Base-by-base conservation (phyloP, 2,329 filamentous ascomycete genomes). In the Ilyonectria sp. region DNA sequence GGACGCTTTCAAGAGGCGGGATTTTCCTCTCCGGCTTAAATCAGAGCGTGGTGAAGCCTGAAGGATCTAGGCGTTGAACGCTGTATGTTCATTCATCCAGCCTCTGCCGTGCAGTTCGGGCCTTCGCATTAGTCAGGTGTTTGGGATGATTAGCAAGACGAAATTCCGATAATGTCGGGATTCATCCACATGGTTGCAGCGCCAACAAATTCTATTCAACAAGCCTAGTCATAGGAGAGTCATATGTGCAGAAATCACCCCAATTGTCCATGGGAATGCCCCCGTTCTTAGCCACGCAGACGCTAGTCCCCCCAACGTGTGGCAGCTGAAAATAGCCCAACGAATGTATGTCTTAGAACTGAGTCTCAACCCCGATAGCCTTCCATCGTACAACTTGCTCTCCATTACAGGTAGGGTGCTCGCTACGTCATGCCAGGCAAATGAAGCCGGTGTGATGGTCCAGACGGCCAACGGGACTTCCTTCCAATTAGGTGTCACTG, bases 121-220 rank as follows among this genome's bases (percentile, higher is more conserved):
- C 43, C 43, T 55, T 31, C 35, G 63, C 63, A 56, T 60, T 65
- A 50, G 52, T 26, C 57, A 56, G 33, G 26, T 8, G 40, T n/a
- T 26, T 21, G 29, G 37, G 26, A 58, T 58, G 58, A n/a, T 29
- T 53, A n/a, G 15, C 15, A 47, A 33, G 49, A 60, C 40, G 44
- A 57, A 61, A 49, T 61, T 58, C 63, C 40, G 49, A 57, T 60
- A 58, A 58, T 58, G 58, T 58, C 26, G 54, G 33, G 46, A 66
- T 66, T 66, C 63, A 66, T 66, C 58, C 63, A 40, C 47, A 29
- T 8, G 29, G 26, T n/a, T 29, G 13, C 21, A 9, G 46, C 15
- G 17, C 26, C 49, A 7, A 49, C 40, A 33, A 33, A 47, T 53
- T 17, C 23, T 55, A n/a, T 6, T 17, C 8, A 43, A 43, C 15